Conservation (phyloP, 495 filamentous ascomycete genomes). For the Trichoderma gamsii region DNA sequence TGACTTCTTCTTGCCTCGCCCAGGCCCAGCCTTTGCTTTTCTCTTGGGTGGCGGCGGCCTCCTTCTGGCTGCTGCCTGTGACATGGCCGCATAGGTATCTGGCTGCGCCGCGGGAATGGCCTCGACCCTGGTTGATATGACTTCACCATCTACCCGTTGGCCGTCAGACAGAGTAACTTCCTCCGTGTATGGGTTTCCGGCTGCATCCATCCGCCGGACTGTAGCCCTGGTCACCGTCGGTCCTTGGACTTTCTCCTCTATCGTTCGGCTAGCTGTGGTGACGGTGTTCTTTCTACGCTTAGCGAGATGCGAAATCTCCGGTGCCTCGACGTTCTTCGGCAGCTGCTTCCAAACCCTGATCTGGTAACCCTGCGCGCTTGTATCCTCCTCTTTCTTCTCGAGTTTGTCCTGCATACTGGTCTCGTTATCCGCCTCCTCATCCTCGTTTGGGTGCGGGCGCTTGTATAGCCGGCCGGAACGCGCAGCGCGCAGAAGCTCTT, state of each 20-base stretch:
- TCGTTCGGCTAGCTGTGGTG: slow-evolving; percentile 39
- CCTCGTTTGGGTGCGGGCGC: slow-evolving; percentile 43
- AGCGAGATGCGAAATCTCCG: slow-evolving; percentile 74
- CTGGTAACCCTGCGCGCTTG: slow-evolving; percentile 58
- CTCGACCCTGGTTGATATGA: slow-evolving; percentile 53
- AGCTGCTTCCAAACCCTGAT: slow-evolving; percentile 73
- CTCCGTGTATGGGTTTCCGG: slow-evolving; percentile 72
- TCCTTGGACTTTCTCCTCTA: slow-evolving; percentile 36
- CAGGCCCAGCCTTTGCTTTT: slow-evolving; percentile 61
- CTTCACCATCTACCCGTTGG: slow-evolving; percentile 73
- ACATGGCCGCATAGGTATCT: slow-evolving; percentile 23
- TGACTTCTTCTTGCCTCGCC: slow-evolving; percentile 66
- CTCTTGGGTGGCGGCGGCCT: slow-evolving; percentile 70
- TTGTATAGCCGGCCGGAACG: slow-evolving; percentile 68
- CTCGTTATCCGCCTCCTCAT: slow-evolving; percentile 45
- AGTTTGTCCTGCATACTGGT: slow-evolving; percentile 27
- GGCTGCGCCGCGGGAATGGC: slow-evolving; percentile 29
- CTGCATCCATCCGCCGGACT: slow-evolving; percentile 67
- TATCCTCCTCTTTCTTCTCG: slow-evolving; percentile 30
- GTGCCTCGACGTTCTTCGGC: slow-evolving; percentile 67
- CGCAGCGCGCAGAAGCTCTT: slow-evolving; percentile 78
- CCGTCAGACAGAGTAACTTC: slow-evolving; percentile 77
- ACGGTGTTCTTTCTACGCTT: slow-evolving; percentile 73
- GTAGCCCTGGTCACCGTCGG: slow-evolving; percentile 64
- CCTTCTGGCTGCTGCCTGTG: slow-evolving; percentile 39